Percentiles rank a stretch among this genome's conserved stretches.
Conservation (phyloP, 148 eudicot genomes). For the Selenicereus undatus region DNA sequence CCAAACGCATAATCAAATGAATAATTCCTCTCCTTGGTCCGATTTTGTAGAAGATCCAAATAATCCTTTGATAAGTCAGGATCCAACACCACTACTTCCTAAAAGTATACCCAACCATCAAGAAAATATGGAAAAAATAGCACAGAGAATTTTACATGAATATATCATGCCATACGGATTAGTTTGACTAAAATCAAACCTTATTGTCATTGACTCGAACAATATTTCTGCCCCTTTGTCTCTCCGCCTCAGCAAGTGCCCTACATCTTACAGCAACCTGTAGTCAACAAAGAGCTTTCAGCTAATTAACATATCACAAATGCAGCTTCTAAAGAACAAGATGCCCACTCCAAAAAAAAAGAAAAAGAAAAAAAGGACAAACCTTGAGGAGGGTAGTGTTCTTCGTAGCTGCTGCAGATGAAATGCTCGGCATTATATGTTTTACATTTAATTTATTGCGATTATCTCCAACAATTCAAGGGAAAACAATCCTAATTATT, state of each 20-base stretch:
- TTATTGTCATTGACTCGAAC: constrained; percentile 59
- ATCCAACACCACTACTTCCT: constrained; percentile 77
- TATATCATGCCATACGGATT: neutral
- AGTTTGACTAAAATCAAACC: constrained; percentile 31
- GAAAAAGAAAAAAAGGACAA: neutral
- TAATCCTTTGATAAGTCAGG: constrained; percentile 75
- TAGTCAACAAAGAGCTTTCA: constrained; percentile 17
- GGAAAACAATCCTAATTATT: neutral
- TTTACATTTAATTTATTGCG: neutral
- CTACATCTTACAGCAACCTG: constrained; percentile 88
- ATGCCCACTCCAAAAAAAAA: too few relatives aligned
- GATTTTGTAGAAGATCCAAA: constrained; percentile 66
- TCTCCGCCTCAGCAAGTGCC: constrained; percentile 40
- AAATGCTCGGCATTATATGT: constrained; percentile 63
- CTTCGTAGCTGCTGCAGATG: constrained; percentile 63
- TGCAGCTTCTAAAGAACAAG: neutral
- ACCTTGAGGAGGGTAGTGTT: constrained; percentile 70
- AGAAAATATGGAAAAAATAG: neutral
- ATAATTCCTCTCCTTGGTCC: constrained; percentile 63
- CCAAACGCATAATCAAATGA: constrained; percentile 77
- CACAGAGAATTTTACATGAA: neutral
- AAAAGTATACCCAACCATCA: constrained; percentile 12
- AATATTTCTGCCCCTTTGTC: constrained; percentile 53
- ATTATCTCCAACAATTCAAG: neutral
- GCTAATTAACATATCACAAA: neutral